phyloP scores from a whole-genome alignment of 257 asterid genomes.

The Parsonsia alboflavescens region DNA sequence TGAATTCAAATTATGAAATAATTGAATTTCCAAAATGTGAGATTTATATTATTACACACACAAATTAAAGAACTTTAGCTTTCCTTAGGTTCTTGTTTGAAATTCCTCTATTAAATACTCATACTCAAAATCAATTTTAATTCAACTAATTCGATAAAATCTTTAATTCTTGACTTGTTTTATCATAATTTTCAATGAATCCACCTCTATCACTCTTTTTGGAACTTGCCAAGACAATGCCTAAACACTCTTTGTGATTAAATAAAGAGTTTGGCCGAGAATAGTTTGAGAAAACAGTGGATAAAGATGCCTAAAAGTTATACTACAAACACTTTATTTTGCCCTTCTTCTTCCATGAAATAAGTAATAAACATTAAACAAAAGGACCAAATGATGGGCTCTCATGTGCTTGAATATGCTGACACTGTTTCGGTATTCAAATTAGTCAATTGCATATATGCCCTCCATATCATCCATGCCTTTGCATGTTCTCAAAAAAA shows the following conservation, averaged over 20 bases:
- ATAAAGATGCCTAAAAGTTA: too few relatives aligned
- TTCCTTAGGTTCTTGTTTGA: too few relatives aligned
- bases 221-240: neutral
- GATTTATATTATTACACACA: too few relatives aligned
- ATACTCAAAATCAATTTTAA: too few relatives aligned
- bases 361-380: neutral
- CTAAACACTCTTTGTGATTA: neutral
- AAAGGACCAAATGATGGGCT: slow-evolving; percentile 15
- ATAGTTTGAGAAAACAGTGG: neutral
- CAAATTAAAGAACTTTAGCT: too few relatives aligned
- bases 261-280: neutral
- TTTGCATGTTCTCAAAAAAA: slow-evolving; percentile 14
- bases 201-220: neutral
- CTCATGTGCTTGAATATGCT: slow-evolving; percentile 30
- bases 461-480: slow-evolving; percentile 1
- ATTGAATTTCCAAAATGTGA: too few relatives aligned
- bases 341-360: neutral
- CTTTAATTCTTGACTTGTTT: too few relatives aligned
- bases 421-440: slow-evolving; percentile 16
- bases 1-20: too few relatives aligned
- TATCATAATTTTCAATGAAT: too few relatives aligned
- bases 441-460: slow-evolving; percentile 22
- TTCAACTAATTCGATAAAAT: too few relatives aligned
- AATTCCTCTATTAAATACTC: too few relatives aligned
- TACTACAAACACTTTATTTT: neutral